These are phyloP conservation scores for Globisporangium nagaii DNA, from an alignment of 352 stramenopile species.

Conservation along the genomic window DNA sequence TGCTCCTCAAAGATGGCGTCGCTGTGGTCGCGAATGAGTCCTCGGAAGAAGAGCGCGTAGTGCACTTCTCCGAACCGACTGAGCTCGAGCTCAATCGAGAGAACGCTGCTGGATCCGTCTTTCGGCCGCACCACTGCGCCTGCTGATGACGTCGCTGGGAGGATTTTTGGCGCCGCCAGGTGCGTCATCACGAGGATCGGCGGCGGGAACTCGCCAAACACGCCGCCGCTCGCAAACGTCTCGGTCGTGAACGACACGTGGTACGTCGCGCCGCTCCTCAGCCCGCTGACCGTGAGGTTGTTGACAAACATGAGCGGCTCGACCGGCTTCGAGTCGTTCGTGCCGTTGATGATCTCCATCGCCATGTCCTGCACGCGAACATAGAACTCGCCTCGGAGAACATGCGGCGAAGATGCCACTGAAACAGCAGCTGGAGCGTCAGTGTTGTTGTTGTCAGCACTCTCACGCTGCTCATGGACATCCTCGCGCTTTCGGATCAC, in stretches of 20 bases:
- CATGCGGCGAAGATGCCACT: constrained; percentile 25
- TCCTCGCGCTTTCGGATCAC: constrained; percentile 28
- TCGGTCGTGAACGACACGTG: constrained; percentile 77
- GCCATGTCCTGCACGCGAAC: constrained; percentile 35
- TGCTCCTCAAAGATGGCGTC: constrained; percentile 7
- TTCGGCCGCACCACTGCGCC: constrained; percentile 23
- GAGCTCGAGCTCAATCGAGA: constrained; percentile 51
- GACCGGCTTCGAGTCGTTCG: constrained; percentile 60
- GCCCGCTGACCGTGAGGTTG: constrained; percentile 41
- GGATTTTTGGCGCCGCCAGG: constrained; percentile 32
- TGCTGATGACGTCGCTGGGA: not conserved
- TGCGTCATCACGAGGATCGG: constrained; percentile 68
- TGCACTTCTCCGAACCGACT: constrained; percentile 65
- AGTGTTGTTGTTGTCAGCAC: not conserved
- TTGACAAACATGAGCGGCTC: constrained; percentile 50
- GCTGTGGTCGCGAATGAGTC: constrained; percentile 33
- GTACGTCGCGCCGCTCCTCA: constrained; percentile 52
- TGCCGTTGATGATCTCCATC: constrained; percentile 67
- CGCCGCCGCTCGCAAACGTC: constrained; percentile 45
- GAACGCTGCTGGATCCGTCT: constrained; percentile 32
- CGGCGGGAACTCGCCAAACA: constrained; percentile 70
- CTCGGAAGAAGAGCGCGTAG: constrained; percentile 70
- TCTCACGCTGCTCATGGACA: not conserved
- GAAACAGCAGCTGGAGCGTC: not conserved
- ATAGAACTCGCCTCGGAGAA: constrained; percentile 40